Evolutionary conservation across 1,284 basidiomycete genomes (phyloP), one percentile per base, ranked within the genome.

Genomic region (Abortiporus biennis): DNA sequence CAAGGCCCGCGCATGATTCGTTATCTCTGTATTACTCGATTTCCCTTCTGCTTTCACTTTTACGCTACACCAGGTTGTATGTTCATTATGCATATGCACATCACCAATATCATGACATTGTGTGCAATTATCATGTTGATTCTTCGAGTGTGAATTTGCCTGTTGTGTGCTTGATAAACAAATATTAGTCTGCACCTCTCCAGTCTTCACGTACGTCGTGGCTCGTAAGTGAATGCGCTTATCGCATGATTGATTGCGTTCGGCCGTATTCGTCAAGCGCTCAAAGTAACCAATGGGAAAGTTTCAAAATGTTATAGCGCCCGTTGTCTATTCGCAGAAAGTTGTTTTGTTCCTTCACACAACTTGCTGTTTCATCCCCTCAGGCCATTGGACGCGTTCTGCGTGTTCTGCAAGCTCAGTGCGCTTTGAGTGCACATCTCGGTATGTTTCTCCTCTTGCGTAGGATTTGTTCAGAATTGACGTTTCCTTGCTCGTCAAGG

Each of bases 1-100:
- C 83, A 91, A 89, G 72, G 75, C 75, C 63, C 76, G 74, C 57
- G 76, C 75, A 65, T 87, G 66, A 80, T 59, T 44, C 47, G 40
- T 40, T 45, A 13, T 42, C 42, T 30, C 42, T 51, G 43, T 48
- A 41, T 42, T 43, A 48, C 36, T 46, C 45, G 37, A 40, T 46
- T 42, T 38, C 39, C 39, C 42, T 49, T 42, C 32, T 40, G 21
- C 45, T 35, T 22, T 39, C 33, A 23, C 50, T 33, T 50, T 51
- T 62, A 61, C 62, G 62, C 56, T 55, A 62, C 62, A 58, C 59
- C 67, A 66, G 65, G 65, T 59, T 58, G 49, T 59, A 54, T 61
- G 62, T 54, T 57, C 51, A 53, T 56, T 64, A 65, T 64, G 57
- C 53, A 52, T 31, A 42, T 36, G 42, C 25, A 17, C 36, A 24